Evolutionary conservation across 2,329 filamentous ascomycete genomes (phyloP).

Genomic region (Ophiostoma ulmi): DNA sequence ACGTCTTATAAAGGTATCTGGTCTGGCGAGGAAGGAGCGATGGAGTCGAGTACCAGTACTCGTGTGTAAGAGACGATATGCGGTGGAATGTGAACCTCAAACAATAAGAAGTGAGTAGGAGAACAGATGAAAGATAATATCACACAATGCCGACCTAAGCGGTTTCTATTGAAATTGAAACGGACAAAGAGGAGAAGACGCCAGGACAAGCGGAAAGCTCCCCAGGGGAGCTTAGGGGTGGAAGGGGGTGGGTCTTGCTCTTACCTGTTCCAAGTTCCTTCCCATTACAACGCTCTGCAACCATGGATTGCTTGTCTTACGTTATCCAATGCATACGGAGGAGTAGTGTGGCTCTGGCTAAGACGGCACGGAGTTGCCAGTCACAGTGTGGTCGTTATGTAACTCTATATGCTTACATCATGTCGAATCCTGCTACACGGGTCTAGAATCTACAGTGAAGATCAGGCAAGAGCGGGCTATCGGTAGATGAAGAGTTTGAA

Average conservation of each 20-base stretch:
- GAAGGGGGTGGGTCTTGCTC: background rate
- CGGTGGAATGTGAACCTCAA: background rate
- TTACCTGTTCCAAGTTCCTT: background rate
- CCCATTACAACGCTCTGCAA: background rate
- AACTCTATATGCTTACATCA: background rate
- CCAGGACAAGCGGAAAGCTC: background rate
- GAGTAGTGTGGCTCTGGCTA: background rate
- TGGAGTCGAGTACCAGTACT: background rate
- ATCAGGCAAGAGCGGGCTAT: background rate
- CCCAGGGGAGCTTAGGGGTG: background rate
- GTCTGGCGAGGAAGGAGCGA: conserved; percentile 8
- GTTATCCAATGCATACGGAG: background rate
- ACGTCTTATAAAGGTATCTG: background rate
- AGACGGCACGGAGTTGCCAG: conserved; percentile 3
- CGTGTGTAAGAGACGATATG: background rate
- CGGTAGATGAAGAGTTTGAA: background rate
- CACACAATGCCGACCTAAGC: background rate
- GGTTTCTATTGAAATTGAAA: background rate
- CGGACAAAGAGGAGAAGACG: background rate
- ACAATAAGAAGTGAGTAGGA: background rate
- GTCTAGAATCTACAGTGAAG: background rate
- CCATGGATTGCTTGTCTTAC: background rate
- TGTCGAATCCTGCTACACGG: background rate
- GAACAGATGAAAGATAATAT: background rate
- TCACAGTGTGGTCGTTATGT: background rate